Base-by-base conservation (phyloP, 805 yeast genomes). In the Candida hungchunana region DNA sequence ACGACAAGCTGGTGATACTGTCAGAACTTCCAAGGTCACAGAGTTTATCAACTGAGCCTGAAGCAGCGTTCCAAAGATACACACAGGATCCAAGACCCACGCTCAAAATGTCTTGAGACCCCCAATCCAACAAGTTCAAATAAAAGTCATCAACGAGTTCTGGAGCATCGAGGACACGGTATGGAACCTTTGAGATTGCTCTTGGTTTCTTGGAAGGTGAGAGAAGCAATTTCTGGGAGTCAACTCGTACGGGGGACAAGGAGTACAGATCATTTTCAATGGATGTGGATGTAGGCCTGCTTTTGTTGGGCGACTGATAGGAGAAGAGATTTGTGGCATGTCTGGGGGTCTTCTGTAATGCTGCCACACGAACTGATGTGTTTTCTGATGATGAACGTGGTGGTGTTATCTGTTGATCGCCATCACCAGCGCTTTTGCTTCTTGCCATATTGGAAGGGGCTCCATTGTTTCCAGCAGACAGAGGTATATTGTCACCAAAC, bases 121-220 rank as follows among this genome's bases (percentile, higher is more conserved):
- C 95, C 98, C 98, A 90, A 56, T 93, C 97, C 1, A 93, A 83
- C 38, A 93, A 67, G 51, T 93, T 93, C 33, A 88, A 69, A 56
- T 90, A 90, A 55, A 89, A 39, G 24, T 90, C 97, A 57, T 93
- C 97, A 6, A 87, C 87, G 16, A 93, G 66, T 31, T 87, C 95
- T 0, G 97, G 98, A 0, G 98, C 98, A 62, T 90, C 98, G 29
- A 90, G 70, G 5, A 90, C 97, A 37, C 96, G 71, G 53, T 82
- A 88, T 0, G 98, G 97, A 1, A 88, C 85, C 53, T 83, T 85
- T 4, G 93, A 70, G 15, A 93, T 84, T 20, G 75, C 72, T 29
- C 98, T 64, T 2, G 82, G 76, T 51, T 77, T 82, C 59, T 81
- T 86, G 39, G 82, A 80, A 0, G 97, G 97, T 2, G 90, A 80